Evolutionary conservation across 2,329 filamentous ascomycete genomes (phyloP).

Genomic region (Alternaria incomplexa): DNA sequence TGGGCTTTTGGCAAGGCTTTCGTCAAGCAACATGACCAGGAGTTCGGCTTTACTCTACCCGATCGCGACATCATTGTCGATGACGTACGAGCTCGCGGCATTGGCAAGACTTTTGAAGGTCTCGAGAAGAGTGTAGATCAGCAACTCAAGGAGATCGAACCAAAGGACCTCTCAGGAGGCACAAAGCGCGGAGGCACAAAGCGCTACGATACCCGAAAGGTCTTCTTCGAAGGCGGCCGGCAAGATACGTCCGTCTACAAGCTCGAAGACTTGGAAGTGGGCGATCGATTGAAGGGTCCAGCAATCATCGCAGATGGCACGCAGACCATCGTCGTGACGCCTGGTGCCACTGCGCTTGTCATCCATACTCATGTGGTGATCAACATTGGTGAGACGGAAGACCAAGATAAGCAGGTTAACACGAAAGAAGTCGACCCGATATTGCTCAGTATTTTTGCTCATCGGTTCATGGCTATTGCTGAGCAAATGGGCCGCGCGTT

Average conservation of each 20-base stretch:
- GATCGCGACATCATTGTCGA: constrained; percentile 90
- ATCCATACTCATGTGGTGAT: constrained; percentile 89
- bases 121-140: constrained; percentile 82
- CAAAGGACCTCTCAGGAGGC: constrained; percentile 61
- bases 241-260: constrained; percentile 82
- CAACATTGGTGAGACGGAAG: constrained; percentile 70
- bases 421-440: constrained; percentile 73
- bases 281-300: constrained; percentile 76
- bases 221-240: constrained; percentile 86
- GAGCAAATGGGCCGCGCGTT: constrained; percentile 83
- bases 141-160: constrained; percentile 74
- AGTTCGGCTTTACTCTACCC: constrained; percentile 88
- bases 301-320: constrained; percentile 87
- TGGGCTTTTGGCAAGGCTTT: constrained; percentile 89
- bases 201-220: constrained; percentile 68
- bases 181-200: constrained; percentile 68
- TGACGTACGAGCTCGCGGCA: constrained; percentile 85
- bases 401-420: constrained; percentile 55
- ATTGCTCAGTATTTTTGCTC: constrained; percentile 78
- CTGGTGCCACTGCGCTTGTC: constrained; percentile 75
- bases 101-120: constrained; percentile 84
- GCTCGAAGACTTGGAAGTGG: constrained; percentile 73
- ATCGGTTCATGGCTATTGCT: constrained; percentile 84
- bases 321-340: constrained; percentile 90
- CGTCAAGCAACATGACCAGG: constrained; percentile 84